Evolutionary conservation across 78 protist species (phyloP).

Genomic region (Tieghemostelium lacteum): DNA sequence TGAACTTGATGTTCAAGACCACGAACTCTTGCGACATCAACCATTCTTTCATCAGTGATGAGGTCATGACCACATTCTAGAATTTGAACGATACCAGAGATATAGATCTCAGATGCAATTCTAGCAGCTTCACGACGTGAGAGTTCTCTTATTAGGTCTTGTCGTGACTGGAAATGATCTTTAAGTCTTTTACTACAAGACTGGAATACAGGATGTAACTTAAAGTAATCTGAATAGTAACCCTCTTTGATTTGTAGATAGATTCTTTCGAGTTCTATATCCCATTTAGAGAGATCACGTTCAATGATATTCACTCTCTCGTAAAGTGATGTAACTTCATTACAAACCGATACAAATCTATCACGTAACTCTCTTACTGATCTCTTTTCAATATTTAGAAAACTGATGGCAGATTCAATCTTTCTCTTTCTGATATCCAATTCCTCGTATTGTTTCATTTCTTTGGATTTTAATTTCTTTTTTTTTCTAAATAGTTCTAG

Average conservation of each 20-base stretch:
- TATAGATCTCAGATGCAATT: conserved; percentile 67
- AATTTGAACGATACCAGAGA: conserved; percentile 61
- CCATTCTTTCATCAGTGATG: conserved; percentile 75
- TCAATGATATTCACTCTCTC: conserved; percentile 46
- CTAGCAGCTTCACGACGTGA: conserved; percentile 63
- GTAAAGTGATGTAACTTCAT: conserved; percentile 54
- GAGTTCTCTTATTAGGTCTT: conserved; percentile 57
- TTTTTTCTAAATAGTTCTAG: conserved; percentile 22
- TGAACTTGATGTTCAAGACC: conserved; percentile 77
- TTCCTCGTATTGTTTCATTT: conserved; percentile 17
- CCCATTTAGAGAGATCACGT: conserved; percentile 69
- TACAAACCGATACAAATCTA: conserved; percentile 68
- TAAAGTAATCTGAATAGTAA: conserved; percentile 59
- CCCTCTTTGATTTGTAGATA: conserved; percentile 60
- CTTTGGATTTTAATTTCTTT: conserved; percentile 38
- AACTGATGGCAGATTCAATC: conserved; percentile 41
- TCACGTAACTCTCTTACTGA: conserved; percentile 57
- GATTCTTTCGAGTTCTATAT: conserved; percentile 65
- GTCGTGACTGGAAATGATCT: conserved; percentile 46
- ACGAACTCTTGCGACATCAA: conserved; percentile 74
- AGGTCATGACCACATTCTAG: conserved; percentile 67
- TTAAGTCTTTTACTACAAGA: conserved; percentile 45
- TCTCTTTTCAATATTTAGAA: conserved; percentile 67
- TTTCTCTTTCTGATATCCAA: conserved; percentile 24
- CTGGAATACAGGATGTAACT: conserved; percentile 66